Base-by-base conservation (phyloP, 2,329 filamentous ascomycete species). In the Paecilomyces niveus region DNA sequence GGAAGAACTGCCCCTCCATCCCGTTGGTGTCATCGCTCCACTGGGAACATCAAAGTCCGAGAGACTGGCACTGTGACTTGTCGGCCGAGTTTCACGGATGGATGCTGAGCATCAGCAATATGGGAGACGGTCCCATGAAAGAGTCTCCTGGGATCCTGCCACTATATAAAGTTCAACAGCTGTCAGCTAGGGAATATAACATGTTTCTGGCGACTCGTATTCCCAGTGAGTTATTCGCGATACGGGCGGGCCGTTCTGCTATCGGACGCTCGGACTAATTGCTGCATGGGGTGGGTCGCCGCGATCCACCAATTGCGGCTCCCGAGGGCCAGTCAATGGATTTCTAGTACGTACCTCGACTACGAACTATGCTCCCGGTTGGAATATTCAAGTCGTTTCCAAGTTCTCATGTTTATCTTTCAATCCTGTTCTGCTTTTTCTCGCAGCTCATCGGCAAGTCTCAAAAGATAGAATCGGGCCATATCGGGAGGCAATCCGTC, bases 391-490 rank as follows among this genome's bases (percentile, higher is more conserved):
- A 50, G 15, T 51, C 24, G 15, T 33, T 45, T 55, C 3, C 3
- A 45, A 5, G 8, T 7, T 9, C n/a, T 45, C 5, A 18, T 9
- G 1, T 39, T 39, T 21, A n/a, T 7, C 18, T 18, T n/a, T 45
- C 39, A 45, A 45, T 45, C 39, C 3, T 18, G 39, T 58, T 62
- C 58, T 11, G 67, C 65, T 57, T 65, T 64, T 13, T 64, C 74
- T 65, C 73, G 66, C 59, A 95, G 74, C 72, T 95, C 91, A 56
- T 84, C 82, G 0, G 83, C 89, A 59, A 96, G 72, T 61, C 90
- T 81, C 61, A 84, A 76, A 35, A 95, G 69, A 73, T 96, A 96
- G 67, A 95, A 95, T 52, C 80, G 80, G n/a, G 83, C 81, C 60
- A 89, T 82, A 64, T 89, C 86, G 26, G 73, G 70, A 2, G 90